Evolutionary conservation across 2,329 filamentous ascomycete genomes (phyloP).

Genomic region (Ophiosphaerella korrae): DNA sequence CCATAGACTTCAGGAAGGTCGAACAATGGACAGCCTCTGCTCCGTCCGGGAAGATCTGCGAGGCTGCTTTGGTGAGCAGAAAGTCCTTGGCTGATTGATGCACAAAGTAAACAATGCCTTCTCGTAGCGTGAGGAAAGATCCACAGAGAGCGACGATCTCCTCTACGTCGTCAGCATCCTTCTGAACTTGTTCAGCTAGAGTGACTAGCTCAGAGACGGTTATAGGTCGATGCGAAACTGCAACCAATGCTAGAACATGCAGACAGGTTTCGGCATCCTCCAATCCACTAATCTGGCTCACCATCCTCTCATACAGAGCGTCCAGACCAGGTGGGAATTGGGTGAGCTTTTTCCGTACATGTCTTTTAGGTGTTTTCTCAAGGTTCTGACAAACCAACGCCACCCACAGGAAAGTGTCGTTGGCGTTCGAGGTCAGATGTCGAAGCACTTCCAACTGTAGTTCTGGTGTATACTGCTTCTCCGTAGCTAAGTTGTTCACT

Average conservation of each 20-base stretch:
- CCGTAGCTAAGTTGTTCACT: constrained; percentile 33
- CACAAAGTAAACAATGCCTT: constrained; percentile 11
- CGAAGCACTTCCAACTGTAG: not conserved
- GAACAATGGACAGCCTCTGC: not conserved
- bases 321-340: constrained; percentile 42
- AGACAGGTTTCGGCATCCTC: constrained; percentile 27
- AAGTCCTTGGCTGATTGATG: constrained; percentile 52
- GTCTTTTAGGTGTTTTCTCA: constrained; percentile 37
- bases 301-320: constrained; percentile 48
- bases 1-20: constrained; percentile 3
- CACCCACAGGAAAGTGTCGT: too few species aligned
- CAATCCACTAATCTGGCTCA: constrained; percentile 33
- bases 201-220: not conserved
- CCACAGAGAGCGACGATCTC: constrained; percentile 34
- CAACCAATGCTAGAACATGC: constrained; percentile 42
- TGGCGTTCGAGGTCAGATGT: too few species aligned
- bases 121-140: constrained; percentile 47
- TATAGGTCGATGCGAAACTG: constrained; percentile 21
- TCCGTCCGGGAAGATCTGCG: not conserved
- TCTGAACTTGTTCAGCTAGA: constrained; percentile 5
- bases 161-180: not conserved
- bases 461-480: constrained; percentile 44
- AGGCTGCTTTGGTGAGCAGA: constrained; percentile 34
- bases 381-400: constrained; percentile 2
- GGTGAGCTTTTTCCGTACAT: not conserved